Evolutionary conservation across 352 stramenopile genomes (phyloP).

Genomic region (Pythium phragmiticola): DNA sequence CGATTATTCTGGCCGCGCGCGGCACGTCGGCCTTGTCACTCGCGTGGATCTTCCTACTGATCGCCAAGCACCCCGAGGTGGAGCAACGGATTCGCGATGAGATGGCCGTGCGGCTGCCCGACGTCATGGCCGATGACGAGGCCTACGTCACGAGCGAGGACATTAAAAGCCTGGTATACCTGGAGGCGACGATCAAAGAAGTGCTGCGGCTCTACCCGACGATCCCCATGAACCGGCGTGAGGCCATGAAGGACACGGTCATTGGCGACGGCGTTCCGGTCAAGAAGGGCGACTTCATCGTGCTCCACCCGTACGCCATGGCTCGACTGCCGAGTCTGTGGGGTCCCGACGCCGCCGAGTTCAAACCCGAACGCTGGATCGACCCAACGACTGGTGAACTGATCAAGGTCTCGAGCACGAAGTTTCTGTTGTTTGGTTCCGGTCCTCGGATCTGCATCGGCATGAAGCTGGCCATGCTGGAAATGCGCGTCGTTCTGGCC

Average conservation of each 20-base stretch:
- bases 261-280: constrained; percentile 26
- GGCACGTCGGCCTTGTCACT: constrained; percentile 74
- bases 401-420: not conserved
- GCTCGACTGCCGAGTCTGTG: constrained; percentile 24
- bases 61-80: constrained; percentile 57
- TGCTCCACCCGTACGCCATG: constrained; percentile 30
- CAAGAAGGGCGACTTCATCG: not conserved
- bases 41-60: constrained; percentile 67
- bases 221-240: constrained; percentile 53
- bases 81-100: constrained; percentile 44
- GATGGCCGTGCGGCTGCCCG: constrained; percentile 28
- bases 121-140: constrained; percentile 25
- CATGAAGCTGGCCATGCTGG: constrained; percentile 46
- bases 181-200: constrained; percentile 60
- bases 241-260: constrained; percentile 59
- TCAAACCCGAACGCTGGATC: too few species aligned
- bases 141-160: constrained; percentile 45
- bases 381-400: too few species aligned
- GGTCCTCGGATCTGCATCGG: constrained; percentile 49
- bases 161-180: constrained; percentile 50
- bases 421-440: constrained; percentile 48
- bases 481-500: constrained; percentile 21
- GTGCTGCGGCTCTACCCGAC: constrained; percentile 62
- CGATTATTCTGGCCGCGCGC: constrained; percentile 64
- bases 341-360: constrained; percentile 2